Evolutionary conservation across 169 alveolate species (phyloP), one percentile per base, ranked within the genome.

Genomic region (Ichthyophthirius multifiliis): DNA sequence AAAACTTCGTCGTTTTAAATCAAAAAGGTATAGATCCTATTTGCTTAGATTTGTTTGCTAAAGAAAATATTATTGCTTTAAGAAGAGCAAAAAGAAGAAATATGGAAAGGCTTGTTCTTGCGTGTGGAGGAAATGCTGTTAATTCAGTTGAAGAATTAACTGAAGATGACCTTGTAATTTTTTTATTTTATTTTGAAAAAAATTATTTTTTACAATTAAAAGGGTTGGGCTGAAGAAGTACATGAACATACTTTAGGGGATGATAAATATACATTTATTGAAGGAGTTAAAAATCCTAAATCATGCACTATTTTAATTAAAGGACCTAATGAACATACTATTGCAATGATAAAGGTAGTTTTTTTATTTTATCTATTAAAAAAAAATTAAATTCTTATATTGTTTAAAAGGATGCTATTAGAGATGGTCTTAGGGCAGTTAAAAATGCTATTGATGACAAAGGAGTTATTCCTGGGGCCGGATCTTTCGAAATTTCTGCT

Each of bases 21-120:
- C 99, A 98, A 93, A 99, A 99, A 88, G 99, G 99, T 35, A 98
- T 99, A 37, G 99, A 99, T 89, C 99, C 99, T n/a, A 97, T 98
- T 9, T 97, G 99, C 18, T 91, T 99, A 37, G 99, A 98, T 86
- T 88, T 99, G 98, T 88, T 99, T 47, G 99, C 99, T 6, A 96
- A 97, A 83, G 99, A 99, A 85, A 98, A 98, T 47, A 97, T 97
- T 44, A 92, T 98, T 67, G 99, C 99, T 2, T 88, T 98, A 48
- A 93, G 99, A 82, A 90, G 99, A 83, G 99, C 98, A 20, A 98
- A 98, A 91, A 92, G 99, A 84, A 94, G 99, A 86, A 98, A 98
- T 85, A 97, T 98, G 98, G 99, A 98, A 89, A 93, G 99, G 79
- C 81, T 98, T 75, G 92, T 98, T 35, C 93, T 98, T 23, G 99